Base-by-base conservation (phyloP, 768 basidiomycete species). In the Chiua virens region DNA sequence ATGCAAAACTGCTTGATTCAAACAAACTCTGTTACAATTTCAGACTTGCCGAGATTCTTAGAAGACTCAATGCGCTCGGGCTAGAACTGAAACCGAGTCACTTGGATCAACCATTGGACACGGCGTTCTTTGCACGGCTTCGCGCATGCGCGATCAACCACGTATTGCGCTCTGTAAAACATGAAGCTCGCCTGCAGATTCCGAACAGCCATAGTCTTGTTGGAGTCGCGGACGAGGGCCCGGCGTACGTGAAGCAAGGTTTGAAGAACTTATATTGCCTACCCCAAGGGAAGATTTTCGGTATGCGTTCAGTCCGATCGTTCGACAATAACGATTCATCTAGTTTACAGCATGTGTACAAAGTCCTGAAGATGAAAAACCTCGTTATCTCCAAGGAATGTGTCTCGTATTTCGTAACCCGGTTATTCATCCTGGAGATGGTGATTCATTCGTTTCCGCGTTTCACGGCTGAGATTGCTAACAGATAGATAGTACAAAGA, bases 161-260 rank as follows among this genome's bases (percentile, higher is more conserved):
- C 53, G 79, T 87, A 11, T 68, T 93, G 36, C 78, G 89, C 6
- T 81, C 82, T 37, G 80, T 93, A 60, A 92, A 92, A 58, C 82
- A 89, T 57, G 72, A 76, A 35, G 91, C 91, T 0, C 76, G 89
- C 9, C 87, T 94, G 23, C 81, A 77, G 4, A 77, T 94, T 10
- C 84, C 84, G 0, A 70, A 82, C 1, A 84, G 83, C 53, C 82
- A 82, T 52, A 74, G 83, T 23, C 75, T 94, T 1, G 87, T 92
- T 11, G 92, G 92, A 1, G 79, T 93, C 9, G 86, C 89, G 4
- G 92, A 94, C 58, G 89, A 92, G 67, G 89, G 89, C 0, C 81
- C 84, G 0, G 80, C 83, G 0, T 88, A 89, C 54, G 63, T 62
- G 38, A 47, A 64, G 8, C 70, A 65, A n/a, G 83, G 83, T 1